phyloP scores from a whole-genome alignment of 441 rosid species.

The Jatropha multifida region DNA sequence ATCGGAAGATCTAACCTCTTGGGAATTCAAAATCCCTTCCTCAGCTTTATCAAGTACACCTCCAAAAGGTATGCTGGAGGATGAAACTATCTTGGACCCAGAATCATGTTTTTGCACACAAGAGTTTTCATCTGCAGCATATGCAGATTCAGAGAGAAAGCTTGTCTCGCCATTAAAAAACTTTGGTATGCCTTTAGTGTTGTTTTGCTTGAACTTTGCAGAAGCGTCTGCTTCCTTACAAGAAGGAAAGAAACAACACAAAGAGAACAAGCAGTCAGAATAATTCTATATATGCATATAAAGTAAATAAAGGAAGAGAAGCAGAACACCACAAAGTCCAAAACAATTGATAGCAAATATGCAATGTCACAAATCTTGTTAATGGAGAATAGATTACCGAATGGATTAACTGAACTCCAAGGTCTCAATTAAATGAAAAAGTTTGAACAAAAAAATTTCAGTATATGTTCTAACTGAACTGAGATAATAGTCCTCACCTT shows the following conservation, averaged over 20 bases:
- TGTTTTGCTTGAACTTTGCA: constrained; percentile 25
- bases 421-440: background rate
- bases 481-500: constrained; percentile 34
- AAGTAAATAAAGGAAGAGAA: background rate
- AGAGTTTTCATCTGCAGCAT: constrained; percentile 55
- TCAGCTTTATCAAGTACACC: constrained; percentile 34
- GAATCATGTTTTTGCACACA: constrained; percentile 31
- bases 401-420: background rate
- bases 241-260: constrained; percentile 10
- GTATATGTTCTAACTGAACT: background rate
- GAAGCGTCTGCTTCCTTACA: constrained; percentile 40
- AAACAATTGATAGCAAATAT: background rate
- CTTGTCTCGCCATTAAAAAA: constrained; percentile 54
- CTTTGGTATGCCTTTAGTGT: constrained; percentile 24
- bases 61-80: constrained; percentile 36
- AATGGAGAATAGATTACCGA: background rate
- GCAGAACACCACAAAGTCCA: background rate
- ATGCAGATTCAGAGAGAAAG: constrained; percentile 66
- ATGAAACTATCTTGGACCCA: constrained; percentile 36
- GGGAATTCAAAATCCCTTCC: constrained; percentile 34
- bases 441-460: too few species aligned
- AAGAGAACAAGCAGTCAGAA: constrained; percentile 13
- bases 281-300: background rate
- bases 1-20: constrained; percentile 45
- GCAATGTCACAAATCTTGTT: background rate